Percentiles rank a stretch among this genome's conserved stretches.
Evolutionary conservation across 768 basidiomycete genomes (phyloP).

Genomic region (Mycena vitilis): DNA sequence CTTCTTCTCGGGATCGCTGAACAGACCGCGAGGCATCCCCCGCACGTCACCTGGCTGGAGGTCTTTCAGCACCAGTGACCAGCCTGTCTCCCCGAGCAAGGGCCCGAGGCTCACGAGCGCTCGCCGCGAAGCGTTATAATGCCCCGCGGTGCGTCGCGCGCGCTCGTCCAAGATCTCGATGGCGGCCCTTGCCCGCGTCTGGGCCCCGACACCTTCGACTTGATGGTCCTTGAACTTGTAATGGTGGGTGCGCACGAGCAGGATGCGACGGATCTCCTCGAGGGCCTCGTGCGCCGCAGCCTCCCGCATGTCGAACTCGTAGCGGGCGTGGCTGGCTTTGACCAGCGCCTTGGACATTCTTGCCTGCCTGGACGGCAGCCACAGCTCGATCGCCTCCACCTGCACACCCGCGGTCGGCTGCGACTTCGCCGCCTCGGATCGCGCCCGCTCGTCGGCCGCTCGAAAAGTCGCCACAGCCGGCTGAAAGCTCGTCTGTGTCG

Average conservation of each 20-base stretch:
- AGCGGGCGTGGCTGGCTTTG: conserved; percentile 19
- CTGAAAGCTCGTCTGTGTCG: not conserved
- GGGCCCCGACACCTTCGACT: conserved; percentile 37
- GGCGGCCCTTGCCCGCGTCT: conserved; percentile 37
- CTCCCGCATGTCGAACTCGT: conserved; percentile 38
- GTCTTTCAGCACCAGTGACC: conserved; percentile 29
- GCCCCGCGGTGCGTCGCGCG: conserved; percentile 27
- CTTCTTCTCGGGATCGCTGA: conserved; percentile 11
- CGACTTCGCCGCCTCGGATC: not conserved
- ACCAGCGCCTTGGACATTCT: conserved; percentile 3
- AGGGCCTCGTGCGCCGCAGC: conserved; percentile 43
- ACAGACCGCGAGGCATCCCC: conserved; percentile 27
- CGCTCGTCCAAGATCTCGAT: conserved; percentile 34
- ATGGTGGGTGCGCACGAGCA: conserved; percentile 38
- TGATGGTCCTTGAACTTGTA: conserved; percentile 39
- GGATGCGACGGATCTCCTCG: conserved; percentile 32
- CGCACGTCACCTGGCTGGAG: conserved; percentile 34
- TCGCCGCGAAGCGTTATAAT: conserved; percentile 35
- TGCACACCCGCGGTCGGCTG: not conserved
- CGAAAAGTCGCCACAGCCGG: not conserved
- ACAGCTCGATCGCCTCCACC: conserved; percentile 25
- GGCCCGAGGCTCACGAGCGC: conserved; percentile 27
- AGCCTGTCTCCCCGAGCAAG: conserved; percentile 15
- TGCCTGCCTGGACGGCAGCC: conserved; percentile 41
- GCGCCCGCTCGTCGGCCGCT: not conserved